Conservation (phyloP, 2,329 filamentous ascomycete species). For the Lasiodiplodia sp. region DNA sequence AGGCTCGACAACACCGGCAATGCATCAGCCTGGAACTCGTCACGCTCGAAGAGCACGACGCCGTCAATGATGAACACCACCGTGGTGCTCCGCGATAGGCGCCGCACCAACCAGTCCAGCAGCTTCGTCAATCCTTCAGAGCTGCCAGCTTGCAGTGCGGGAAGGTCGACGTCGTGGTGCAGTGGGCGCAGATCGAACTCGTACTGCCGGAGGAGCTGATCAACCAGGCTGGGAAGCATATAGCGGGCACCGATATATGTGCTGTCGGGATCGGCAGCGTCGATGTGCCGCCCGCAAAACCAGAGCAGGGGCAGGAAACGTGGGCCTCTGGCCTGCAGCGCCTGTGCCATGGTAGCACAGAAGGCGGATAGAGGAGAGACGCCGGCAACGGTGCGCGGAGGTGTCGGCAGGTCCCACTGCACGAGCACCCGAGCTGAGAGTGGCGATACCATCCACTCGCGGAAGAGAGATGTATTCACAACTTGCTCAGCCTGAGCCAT, state of each 20-base stretch:
- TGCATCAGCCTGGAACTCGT: constrained; percentile 18
- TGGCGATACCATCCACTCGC: neutral
- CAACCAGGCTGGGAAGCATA: neutral
- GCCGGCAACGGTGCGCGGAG: neutral
- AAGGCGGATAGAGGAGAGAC: neutral
- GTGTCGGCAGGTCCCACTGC: neutral
- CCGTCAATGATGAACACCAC: constrained; percentile 30
- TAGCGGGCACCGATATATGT: neutral
- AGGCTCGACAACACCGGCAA: neutral
- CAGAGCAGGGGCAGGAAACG: neutral
- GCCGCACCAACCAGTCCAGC: neutral
- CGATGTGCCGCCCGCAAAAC: neutral
- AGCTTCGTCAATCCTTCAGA: neutral
- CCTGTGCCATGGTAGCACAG: neutral
- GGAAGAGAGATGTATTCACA: neutral
- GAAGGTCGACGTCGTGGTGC: neutral
- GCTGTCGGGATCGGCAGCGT: neutral
- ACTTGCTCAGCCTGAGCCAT: neutral
- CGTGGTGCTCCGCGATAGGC: neutral
- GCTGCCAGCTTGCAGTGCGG: neutral
- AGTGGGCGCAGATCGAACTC: neutral
- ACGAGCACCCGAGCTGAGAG: neutral
- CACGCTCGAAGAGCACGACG: constrained; percentile 24
- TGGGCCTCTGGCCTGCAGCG: neutral
- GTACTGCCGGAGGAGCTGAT: neutral